phyloP scores from a whole-genome alignment of 2,329 filamentous ascomycete genomes.

The Arthrobotrys iridis region DNA sequence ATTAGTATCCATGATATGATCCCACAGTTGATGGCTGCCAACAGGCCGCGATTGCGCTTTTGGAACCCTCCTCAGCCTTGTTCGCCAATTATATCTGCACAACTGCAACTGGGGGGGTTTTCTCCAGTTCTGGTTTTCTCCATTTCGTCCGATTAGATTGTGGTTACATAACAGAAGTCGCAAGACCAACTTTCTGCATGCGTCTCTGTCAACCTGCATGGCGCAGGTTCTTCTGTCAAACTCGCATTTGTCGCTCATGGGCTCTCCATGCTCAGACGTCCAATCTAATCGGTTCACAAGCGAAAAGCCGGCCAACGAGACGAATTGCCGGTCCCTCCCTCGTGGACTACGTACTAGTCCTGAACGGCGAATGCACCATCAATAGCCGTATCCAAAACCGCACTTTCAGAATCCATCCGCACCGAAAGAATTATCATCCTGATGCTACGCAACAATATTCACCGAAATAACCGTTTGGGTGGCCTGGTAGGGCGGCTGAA shows the following conservation, averaged over 20 bases:
- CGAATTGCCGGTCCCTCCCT: background rate
- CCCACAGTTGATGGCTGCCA: no score
- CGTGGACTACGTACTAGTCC: constrained; percentile 11
- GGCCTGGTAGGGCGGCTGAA: constrained; percentile 36
- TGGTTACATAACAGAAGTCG: constrained; percentile 31
- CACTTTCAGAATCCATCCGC: constrained; percentile 13
- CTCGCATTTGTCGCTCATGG: background rate
- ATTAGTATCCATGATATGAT: no score
- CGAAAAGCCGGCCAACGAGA: constrained; percentile 10
- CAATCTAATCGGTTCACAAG: constrained; percentile 21
- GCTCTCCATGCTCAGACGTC: constrained; percentile 5
- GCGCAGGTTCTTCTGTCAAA: constrained; percentile 22
- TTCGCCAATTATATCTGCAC: background rate
- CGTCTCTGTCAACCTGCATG: constrained; percentile 33
- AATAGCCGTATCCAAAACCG: constrained; percentile 39
- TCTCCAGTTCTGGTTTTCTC: constrained; percentile 13
- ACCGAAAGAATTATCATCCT: background rate
- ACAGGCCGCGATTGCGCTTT: constrained; percentile 21
- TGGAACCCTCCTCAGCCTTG: constrained; percentile 40
- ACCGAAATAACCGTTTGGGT: no score
- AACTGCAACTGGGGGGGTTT: no score
- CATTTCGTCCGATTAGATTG: constrained; percentile 1
- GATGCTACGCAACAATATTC: background rate
- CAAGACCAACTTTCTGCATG: constrained; percentile 22
- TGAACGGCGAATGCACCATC: constrained; percentile 28